These are phyloP conservation scores for Trichophaea hybrida DNA, from an alignment of 2,329 filamentous ascomycete genomes.

Conservation along the genomic window DNA sequence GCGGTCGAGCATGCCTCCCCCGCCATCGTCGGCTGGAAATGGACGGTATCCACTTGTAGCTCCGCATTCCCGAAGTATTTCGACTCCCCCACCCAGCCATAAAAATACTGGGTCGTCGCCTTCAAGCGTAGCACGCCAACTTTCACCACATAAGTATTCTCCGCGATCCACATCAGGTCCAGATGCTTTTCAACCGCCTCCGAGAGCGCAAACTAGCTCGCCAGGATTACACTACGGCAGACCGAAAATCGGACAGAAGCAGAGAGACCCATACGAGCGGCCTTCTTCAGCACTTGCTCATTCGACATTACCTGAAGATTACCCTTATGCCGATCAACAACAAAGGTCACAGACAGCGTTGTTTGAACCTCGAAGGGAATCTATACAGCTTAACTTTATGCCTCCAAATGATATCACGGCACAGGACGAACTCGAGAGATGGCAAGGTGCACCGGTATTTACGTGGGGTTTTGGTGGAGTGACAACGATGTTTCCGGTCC, in stretches of 20 bases:
- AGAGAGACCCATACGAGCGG: conserved; percentile 35
- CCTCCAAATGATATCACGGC: conserved; percentile 39
- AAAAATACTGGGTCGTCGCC: conserved; percentile 25
- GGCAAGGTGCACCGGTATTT: conserved; percentile 79
- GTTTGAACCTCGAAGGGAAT: conserved; percentile 30
- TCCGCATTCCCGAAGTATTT: conserved; percentile 28
- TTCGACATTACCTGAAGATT: conserved; percentile 9
- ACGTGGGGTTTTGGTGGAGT: conserved; percentile 80
- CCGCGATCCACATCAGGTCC: conserved; percentile 32
- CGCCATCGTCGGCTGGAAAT: conserved; percentile 10
- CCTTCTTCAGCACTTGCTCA: conserved; percentile 41
- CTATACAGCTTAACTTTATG: conserved; percentile 42
- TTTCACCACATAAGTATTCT: conserved; percentile 47
- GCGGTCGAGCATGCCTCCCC: conserved; percentile 1
- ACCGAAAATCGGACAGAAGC: conserved; percentile 15
- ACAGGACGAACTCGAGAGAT: conserved; percentile 67
- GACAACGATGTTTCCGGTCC: conserved; percentile 61
- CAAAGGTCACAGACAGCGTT: neutral
- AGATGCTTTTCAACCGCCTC: conserved; percentile 40
- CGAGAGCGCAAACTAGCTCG: conserved; percentile 49
- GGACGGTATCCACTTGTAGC: neutral
- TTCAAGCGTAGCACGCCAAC: conserved; percentile 31
- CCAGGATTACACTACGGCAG: conserved; percentile 33
- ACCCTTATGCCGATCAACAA: neutral
- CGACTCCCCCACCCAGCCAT: conserved; percentile 38